Evolutionary conservation across 1,284 basidiomycete genomes (phyloP).

Genomic region (Fomitiporia mediterranea): DNA sequence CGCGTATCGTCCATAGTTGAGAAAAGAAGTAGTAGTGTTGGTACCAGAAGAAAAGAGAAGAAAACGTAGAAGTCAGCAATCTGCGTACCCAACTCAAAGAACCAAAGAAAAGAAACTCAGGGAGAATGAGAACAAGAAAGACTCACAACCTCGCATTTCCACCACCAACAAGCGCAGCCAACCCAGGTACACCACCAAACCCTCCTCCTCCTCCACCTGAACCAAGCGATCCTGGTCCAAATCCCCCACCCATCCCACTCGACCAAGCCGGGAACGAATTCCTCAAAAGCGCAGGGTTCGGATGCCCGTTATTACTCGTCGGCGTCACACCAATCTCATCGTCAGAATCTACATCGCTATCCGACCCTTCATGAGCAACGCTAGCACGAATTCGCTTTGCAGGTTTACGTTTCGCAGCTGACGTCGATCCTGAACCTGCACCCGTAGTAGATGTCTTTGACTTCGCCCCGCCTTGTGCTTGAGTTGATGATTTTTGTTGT

Average conservation of each 20-base stretch:
- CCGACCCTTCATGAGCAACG: not conserved
- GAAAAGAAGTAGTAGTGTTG: no score
- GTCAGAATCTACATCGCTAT: not conserved
- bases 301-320: not conserved
- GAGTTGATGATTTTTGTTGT: not conserved
- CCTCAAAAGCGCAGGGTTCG: no score
- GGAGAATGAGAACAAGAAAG: not conserved
- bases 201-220: not conserved
- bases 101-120: not conserved
- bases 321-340: not conserved
- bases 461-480: not conserved
- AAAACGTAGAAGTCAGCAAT: no score
- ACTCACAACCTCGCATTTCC: not conserved
- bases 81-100: no score
- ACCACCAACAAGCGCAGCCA: not conserved
- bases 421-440: not conserved
- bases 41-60: no score
- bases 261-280: not conserved
- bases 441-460: not conserved
- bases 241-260: not conserved
- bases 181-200: not conserved
- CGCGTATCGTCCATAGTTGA: no score
- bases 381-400: not conserved
- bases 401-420: not conserved
- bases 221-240: not conserved